Percentiles rank a stretch among this genome's conserved stretches.
phyloP scores from a whole-genome alignment of 441 rosid species.

The Cnidoscolus chayamansa region DNA sequence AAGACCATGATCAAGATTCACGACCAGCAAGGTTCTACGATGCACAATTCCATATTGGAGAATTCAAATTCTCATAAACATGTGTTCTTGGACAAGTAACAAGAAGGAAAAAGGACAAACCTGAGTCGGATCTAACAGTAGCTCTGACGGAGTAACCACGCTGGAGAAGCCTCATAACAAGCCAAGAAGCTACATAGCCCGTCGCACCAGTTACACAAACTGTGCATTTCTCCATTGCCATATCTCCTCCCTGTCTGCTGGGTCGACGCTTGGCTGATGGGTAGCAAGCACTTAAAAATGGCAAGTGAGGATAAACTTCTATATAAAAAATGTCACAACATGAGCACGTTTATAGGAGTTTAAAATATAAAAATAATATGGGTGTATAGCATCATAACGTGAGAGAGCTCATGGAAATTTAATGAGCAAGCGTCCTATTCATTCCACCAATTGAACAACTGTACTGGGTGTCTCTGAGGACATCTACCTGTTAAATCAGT shows the following conservation, averaged over 20 bases:
- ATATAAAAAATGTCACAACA: not conserved
- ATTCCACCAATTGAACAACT: constrained; percentile 5
- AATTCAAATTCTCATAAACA: no score
- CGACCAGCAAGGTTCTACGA: no score
- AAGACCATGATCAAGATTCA: no score
- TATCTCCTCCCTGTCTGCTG: constrained; percentile 16
- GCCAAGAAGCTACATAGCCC: constrained; percentile 81
- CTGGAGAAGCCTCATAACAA: constrained; percentile 56
- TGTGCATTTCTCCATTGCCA: constrained; percentile 28
- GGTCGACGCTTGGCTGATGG: not conserved
- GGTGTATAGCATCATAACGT: not conserved
- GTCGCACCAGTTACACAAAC: constrained; percentile 73
- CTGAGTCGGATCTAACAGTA: constrained; percentile 63
- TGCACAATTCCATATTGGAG: no score
- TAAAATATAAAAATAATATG: no score
- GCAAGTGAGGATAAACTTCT: not conserved
- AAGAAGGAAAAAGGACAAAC: constrained; percentile 25
- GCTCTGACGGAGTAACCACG: constrained; percentile 67
- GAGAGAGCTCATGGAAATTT: not conserved
- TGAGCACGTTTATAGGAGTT: no score
- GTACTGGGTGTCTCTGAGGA: not conserved
- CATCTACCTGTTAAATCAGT: not conserved
- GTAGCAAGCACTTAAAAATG: not conserved
- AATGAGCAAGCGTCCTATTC: not conserved
- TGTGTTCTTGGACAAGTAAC: not conserved